Evolutionary conservation across 257 asterid genomes (phyloP).

Genomic region (Solanum rostratum): DNA sequence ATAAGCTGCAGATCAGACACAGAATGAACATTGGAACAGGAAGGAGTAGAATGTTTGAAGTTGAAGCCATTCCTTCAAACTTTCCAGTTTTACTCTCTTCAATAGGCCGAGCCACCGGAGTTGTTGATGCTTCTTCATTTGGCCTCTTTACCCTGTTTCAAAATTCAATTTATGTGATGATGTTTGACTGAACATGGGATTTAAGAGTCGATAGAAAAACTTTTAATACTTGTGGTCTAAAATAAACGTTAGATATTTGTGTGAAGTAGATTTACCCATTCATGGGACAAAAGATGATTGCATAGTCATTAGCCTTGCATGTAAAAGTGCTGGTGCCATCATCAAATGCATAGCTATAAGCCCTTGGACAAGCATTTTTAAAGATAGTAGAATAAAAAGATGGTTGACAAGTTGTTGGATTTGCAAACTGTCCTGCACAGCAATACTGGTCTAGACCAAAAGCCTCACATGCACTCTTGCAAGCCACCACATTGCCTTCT

Average conservation of each 20-base stretch:
- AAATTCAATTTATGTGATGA: background rate
- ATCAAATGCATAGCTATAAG: conserved; percentile 71
- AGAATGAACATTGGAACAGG: conserved; percentile 17
- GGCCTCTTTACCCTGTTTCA: conserved; percentile 31
- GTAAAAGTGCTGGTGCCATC: conserved; percentile 85
- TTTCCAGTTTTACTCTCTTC: conserved; percentile 17
- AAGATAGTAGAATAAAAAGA: conserved; percentile 61
- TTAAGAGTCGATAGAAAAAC: background rate
- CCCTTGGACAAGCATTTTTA: conserved; percentile 65
- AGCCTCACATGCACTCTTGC: conserved; percentile 82
- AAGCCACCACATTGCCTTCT: conserved; percentile 55
- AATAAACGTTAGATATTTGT: no score
- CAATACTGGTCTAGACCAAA: conserved; percentile 67
- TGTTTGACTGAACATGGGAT: background rate
- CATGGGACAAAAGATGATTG: conserved; percentile 42
- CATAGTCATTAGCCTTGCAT: conserved; percentile 57
- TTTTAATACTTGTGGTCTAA: background rate
- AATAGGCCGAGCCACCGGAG: conserved; percentile 10
- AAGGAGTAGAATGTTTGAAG: conserved; percentile 14
- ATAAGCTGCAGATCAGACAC: conserved; percentile 9
- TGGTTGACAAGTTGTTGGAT: conserved; percentile 65
- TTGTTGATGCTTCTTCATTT: conserved; percentile 16
- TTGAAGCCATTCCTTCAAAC: conserved; percentile 9
- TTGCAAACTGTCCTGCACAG: conserved; percentile 77
- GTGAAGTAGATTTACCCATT: background rate